Percentiles rank a stretch among this genome's conserved stretches.
These are phyloP conservation scores for Mycena maculata DNA, from an alignment of 768 basidiomycete species.

Conservation along the genomic window DNA sequence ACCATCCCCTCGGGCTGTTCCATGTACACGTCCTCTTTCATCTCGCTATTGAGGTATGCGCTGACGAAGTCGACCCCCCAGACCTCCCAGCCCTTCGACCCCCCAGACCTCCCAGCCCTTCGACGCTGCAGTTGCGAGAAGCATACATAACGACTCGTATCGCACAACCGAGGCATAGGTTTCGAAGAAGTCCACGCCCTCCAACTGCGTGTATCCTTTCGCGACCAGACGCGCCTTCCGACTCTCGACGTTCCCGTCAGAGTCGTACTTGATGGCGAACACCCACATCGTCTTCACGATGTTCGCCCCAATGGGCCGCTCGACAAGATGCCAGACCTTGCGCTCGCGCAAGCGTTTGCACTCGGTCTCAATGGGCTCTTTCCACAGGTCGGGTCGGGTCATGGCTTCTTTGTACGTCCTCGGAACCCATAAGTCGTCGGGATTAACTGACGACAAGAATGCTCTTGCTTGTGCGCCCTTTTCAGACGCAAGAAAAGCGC, in stretches of 20 bases:
- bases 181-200: constrained; percentile 45
- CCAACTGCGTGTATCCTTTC: constrained; percentile 50
- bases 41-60: too few species aligned
- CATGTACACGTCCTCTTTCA: constrained; percentile 16
- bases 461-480: not conserved
- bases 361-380: not conserved
- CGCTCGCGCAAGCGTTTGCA: not conserved
- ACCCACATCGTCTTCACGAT: constrained; percentile 32
- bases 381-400: constrained; percentile 1
- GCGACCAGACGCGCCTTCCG: constrained; percentile 56
- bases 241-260: constrained; percentile 37
- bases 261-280: constrained; percentile 44
- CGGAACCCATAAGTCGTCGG: constrained; percentile 4
- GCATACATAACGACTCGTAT: not conserved
- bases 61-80: constrained; percentile 6
- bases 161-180: constrained; percentile 27
- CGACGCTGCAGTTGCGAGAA: not conserved
- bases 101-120: constrained; percentile 2
- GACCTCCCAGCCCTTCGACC: not conserved
- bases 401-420: constrained; percentile 4
- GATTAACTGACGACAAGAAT: not conserved
- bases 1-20: constrained; percentile 7
- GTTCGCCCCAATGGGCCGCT: not conserved
- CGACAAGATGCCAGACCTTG: constrained; percentile 34
- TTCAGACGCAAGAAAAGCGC: too few species aligned